Base-by-base conservation (phyloP, 2,329 filamentous ascomycete species). In the Monilinia fructigena region DNA sequence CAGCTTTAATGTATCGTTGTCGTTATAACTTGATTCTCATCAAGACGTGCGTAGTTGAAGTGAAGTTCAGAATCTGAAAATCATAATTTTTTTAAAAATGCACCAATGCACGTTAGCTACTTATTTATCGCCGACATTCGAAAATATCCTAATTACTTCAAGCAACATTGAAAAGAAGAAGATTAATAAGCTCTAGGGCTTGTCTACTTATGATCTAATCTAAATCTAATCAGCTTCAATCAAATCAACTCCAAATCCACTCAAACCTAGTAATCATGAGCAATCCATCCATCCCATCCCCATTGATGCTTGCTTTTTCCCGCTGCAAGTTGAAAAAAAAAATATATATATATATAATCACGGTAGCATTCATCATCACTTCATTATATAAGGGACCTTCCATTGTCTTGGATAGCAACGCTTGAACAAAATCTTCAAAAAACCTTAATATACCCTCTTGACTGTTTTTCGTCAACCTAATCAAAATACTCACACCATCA, bases 391-490 rank as follows among this genome's bases (percentile, higher is more conserved):
- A 35, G 31, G 31, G 31, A 8, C 31, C 31, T 35, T 31, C 31
- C 31, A 31, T 59, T 59, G 55, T 59, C 6, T 59, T 16, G n/a
- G 12, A 59, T 2, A 48, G 42, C 56, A 59, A 26, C 26, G 42
- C 56, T 59, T 59, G 56, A 35, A 12, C 11, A 48, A 42, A 59
- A 20, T n/a, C 56, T 48, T 23, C 3, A 35, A 59, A 35, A 59
- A 59, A 59, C 56, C 56, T 60, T 60, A 60, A 60, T 48, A 10
- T 50, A 47, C 50, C 42, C 42, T 60, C 56, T 20, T 10, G n/a
- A 35, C 14, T 50, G 20, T 48, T 16, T 50, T 38, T 60, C 28
- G 2, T 50, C 42, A 48, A 48, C 42, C 47, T 42, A 48, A 48
- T 48, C 56, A 35, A 8, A 35, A 7, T 5, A 35, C 31, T 7